A percentile compares a stretch with the other conserved stretches of the same genome.
These are phyloP conservation scores for Leccinum obscurum DNA, from an alignment of 768 basidiomycete genomes.

Conservation along the genomic window DNA sequence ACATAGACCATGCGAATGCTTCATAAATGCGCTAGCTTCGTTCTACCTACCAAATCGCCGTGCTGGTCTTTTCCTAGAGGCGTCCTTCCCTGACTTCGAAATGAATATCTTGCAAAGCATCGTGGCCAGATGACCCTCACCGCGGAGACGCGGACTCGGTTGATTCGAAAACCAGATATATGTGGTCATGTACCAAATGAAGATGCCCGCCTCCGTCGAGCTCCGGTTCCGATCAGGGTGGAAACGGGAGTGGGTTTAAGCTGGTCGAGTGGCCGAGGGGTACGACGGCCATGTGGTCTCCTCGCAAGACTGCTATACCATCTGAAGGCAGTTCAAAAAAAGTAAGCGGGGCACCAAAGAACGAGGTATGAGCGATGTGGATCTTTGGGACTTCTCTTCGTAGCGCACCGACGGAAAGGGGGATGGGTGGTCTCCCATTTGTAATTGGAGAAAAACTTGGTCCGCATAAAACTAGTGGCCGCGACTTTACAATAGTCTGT, in stretches of 20 bases:
- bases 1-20: not conserved
- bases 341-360: not conserved
- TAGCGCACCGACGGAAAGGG: not conserved
- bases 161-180: not conserved
- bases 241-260: not conserved
- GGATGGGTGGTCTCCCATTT: not conserved
- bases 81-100: no score
- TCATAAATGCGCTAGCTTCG: not conserved
- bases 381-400: no score
- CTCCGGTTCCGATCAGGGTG: not conserved
- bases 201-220: not conserved
- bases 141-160: not conserved
- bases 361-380: not conserved
- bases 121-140: not conserved
- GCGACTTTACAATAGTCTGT: no score
- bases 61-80: not conserved
- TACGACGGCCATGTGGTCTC: not conserved
- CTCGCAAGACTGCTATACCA: not conserved
- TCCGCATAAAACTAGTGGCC: not conserved
- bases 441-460: not conserved
- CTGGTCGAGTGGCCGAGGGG: not conserved
- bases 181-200: not conserved
- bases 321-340: not conserved
- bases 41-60: not conserved
- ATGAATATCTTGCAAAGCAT: no score